Base-by-base conservation (phyloP, 257 asterid species). In the Solanum rostratum region DNA sequence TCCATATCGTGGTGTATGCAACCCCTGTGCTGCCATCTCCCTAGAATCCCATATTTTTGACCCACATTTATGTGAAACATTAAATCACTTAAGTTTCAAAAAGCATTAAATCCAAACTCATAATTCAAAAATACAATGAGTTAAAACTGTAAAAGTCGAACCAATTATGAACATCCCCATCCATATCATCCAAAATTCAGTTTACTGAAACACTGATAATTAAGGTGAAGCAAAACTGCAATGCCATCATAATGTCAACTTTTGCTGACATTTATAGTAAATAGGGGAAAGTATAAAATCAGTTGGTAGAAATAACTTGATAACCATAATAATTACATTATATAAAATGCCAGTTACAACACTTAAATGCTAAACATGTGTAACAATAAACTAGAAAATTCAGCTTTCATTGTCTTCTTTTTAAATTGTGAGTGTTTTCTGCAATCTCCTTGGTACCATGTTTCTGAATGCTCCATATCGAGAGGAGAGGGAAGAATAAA, bases 301-400 rank as follows among this genome's bases (percentile, higher is more conserved):
- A 29, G 53, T 59, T 60, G 55, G 76, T 29, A 60, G 62, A 18
- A 49, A 27, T 24, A 46, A 81, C 54, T 43, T 81, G 84, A 81
- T 41, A 81, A 57, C 43, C 62, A 76, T 41, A 57, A 76, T 84
- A 89, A 86, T 89, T 89, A 87, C 87, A 89, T 76, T 85, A 83
- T 59, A 46, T 84, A 83, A 24, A 33, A 45, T 45, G 30, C 68
- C 69, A 45, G 69, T 49, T 76, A 15, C 18, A 76, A 50, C 18
- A 78, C 18, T 43, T 81, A 4, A 37, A 22, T 43, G 57, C 49
- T 76, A 30, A 74, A 33, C 37, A 71, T 80, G 22, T 80, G 43
- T 70, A 33, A 84, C 39, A 74, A 80, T 80, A 74, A 81, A 50
- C 54, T 37, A 74, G 71, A 45, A 20, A 18, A 54, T 45, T 66